These are phyloP conservation scores for Diutina catenulata DNA, from an alignment of 1,139 yeast genomes.

Conservation along the genomic window DNA sequence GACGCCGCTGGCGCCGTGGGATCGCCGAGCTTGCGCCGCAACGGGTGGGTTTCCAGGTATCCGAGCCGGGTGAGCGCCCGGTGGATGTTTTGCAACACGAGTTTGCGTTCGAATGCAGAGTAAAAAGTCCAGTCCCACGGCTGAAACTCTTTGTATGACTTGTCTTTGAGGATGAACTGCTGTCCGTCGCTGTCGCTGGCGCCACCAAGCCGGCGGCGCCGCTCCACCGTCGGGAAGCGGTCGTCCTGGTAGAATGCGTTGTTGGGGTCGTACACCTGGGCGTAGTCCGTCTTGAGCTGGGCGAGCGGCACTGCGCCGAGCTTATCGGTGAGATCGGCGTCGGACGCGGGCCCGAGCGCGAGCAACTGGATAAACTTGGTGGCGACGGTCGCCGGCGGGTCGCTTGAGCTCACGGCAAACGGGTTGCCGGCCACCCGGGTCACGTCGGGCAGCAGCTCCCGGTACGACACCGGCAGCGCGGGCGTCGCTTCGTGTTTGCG, in stretches of 20 bases:
- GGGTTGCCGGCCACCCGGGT: not conserved
- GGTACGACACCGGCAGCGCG: not conserved
- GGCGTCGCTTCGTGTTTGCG: constrained; percentile 1
- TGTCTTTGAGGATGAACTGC: constrained; percentile 23
- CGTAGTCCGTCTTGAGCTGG: constrained; percentile 11
- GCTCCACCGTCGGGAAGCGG: constrained; percentile 16
- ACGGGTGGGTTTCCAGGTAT: constrained; percentile 33
- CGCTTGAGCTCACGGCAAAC: constrained; percentile 11
- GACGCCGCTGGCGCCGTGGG: constrained; percentile 1
- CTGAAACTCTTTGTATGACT: constrained; percentile 28
- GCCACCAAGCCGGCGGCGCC: constrained; percentile 4
- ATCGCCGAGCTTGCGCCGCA: constrained; percentile 20
- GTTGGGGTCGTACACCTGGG: constrained; percentile 22
- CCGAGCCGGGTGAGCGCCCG: constrained; percentile 33
- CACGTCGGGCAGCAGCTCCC: too few species aligned
- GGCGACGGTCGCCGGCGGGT: constrained; percentile 13
- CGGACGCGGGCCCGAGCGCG: constrained; percentile 29
- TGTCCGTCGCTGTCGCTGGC: constrained; percentile 4
- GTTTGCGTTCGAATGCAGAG: constrained; percentile 20
- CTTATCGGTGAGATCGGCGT: constrained; percentile 6
- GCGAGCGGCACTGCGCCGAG: constrained; percentile 7
- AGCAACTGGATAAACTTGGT: constrained; percentile 22
- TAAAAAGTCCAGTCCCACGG: constrained; percentile 30
- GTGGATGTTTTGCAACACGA: constrained; percentile 23
- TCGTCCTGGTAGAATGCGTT: constrained; percentile 24